Evolutionary conservation across 306 rosid genomes (phyloP), one percentile per base, ranked within the genome.

Genomic region (Alnus glutinosa): DNA sequence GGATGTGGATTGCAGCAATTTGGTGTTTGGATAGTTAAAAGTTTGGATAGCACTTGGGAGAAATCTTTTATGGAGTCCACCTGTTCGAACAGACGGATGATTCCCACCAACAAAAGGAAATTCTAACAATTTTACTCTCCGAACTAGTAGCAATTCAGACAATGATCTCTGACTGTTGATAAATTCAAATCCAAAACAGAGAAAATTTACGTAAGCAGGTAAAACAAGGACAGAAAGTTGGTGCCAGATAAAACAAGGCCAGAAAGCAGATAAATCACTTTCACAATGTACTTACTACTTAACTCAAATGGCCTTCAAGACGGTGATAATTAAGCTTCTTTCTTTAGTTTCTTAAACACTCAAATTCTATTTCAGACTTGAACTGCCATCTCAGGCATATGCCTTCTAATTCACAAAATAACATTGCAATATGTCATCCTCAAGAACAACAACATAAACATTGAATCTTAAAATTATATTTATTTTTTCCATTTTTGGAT

Each of bases 241-340:
- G 28, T 23, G 28, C 28, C 28, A 23, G 70, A 75, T 50, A 7
- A 12, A 52, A 82, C 9, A 32, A 64, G 77, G 63, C 58, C 63
- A 19, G 75, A 80, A 72, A 75, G 79, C 44, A 74, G 85, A 81
- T 36, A 85, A 52, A 80, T 78, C 93, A 70, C 83, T 85, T 72
- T 85, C 92, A 78, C 72, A 51, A 84, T 32, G 79, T 37, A 79
- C 67, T 82, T 66, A 77, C 77, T 37, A 79, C 67, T 82, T 66
- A 77, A 55, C 73, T 71, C 72, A 71, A 63, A 46, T 75, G 70
- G 68, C 62, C 1, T 14, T 69, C 50, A 61, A 52, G 42, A 9
- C 68, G 39, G 75, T 36, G 64, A 78, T 39, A 36, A 36, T 36
- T 13, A 49, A 58, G 58, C 67, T 51, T 58, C 54, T 55, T n/a